Percentiles rank a stretch among this genome's conserved stretches.
Conservation (phyloP, 192 early-diverging fungal genomes). For the Coemansia sp. region DNA sequence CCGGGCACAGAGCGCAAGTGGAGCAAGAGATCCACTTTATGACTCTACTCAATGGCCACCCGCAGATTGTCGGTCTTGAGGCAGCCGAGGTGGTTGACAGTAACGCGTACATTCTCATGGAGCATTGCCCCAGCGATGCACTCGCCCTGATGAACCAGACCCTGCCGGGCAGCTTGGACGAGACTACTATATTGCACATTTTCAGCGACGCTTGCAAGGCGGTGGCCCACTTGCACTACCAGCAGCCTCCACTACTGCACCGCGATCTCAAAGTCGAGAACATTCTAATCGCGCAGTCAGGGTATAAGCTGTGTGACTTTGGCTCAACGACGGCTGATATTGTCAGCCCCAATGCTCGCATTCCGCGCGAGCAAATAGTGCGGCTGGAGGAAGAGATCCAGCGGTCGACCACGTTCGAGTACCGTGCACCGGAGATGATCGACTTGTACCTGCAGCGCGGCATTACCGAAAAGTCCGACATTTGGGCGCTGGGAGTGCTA, state of each 20-base stretch:
- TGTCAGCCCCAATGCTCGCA: constrained; percentile 25
- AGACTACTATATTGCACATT: constrained; percentile 87
- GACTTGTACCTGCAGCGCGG: constrained; percentile 87
- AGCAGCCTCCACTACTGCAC: constrained; percentile 80
- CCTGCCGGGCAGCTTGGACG: constrained; percentile 72
- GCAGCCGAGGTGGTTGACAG: constrained; percentile 68
- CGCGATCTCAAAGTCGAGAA: constrained; percentile 91
- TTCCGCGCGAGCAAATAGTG: constrained; percentile 71
- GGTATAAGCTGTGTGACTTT: constrained; percentile 96
- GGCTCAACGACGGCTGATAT: constrained; percentile 73
- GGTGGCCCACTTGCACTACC: constrained; percentile 92
- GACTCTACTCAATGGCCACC: constrained; percentile 76
- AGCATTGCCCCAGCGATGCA: constrained; percentile 79
- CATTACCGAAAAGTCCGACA: constrained; percentile 83
- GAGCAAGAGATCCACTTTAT: constrained; percentile 80
- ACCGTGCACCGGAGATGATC: constrained; percentile 94
- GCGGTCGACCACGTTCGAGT: constrained; percentile 90
- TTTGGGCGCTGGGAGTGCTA: constrained; percentile 90
- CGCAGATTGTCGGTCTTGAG: constrained; percentile 81
- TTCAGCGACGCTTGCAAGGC: constrained; percentile 86
- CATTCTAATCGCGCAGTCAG: constrained; percentile 65
- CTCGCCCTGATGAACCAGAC: constrained; percentile 84
- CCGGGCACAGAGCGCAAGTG: constrained; percentile 63
- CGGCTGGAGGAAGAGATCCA: constrained; percentile 89
- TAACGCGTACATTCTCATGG: constrained; percentile 91